Evolutionary conservation across 306 rosid genomes (phyloP), one percentile per base, ranked within the genome.

Genomic region (Vigna trinervia): DNA sequence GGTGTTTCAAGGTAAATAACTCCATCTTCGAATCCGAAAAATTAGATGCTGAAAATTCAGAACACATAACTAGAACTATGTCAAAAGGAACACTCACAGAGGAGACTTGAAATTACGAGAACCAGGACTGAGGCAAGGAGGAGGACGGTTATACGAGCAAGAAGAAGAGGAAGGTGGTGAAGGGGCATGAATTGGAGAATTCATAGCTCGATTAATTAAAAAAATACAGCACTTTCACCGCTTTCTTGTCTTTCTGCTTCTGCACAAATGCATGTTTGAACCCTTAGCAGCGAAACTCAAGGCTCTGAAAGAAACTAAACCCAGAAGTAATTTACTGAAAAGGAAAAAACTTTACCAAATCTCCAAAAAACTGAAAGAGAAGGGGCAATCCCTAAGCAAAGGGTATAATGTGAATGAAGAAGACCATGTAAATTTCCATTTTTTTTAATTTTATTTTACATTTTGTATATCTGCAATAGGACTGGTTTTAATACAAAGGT

Each of bases 61-160:
- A 60, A 61, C 43, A 69, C 12, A 75, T 30, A 62, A 82, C 14
- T 36, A 36, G 0, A 58, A 60, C 6, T 14, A 57, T 22, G 7
- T 52, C 17, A 19, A 52, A 52, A 36, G 58, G 36, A 71, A 79
- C 56, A 59, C 88, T 85, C 76, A 90, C 92, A 81, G 22, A 70
- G 90, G 92, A 71, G 81, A 83, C 89, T 83, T 86, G 88, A 74
- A 83, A 81, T 79, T 83, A 32, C 87, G 89, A 81, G 92, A 83
- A 77, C 87, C 82, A 63, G 83, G 75, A 67, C 87, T 62, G 80
- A 83, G 74, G 30, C 86, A 77, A 43, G 89, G 77, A 78, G 81
- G 86, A 82, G 89, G 85, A 69, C 82, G 83, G 79, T 82, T 51
- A 51, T 75, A 84, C 11, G 88, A 84, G 78, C 88, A 83, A 22